A percentile compares a stretch with the other conserved stretches of the same genome.
Conservation (phyloP, 2,329 filamentous ascomycete genomes). For the Aspergillus intermedius region DNA sequence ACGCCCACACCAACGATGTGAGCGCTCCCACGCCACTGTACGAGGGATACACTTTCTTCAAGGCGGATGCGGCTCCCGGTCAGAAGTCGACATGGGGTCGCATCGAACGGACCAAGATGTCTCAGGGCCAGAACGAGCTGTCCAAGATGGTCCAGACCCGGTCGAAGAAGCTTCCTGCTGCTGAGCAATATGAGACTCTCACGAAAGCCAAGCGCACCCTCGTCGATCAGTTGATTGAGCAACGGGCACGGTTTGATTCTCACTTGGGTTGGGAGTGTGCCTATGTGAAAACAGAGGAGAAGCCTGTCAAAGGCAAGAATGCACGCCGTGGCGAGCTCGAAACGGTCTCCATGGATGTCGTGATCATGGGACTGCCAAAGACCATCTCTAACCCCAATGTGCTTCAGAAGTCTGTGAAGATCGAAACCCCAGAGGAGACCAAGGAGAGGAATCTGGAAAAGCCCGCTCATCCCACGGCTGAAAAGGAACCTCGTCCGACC, state of each 20-base stretch:
- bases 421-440: constrained; percentile 7
- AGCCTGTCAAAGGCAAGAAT: constrained; percentile 21
- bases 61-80: constrained; percentile 23
- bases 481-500: constrained; percentile 5
- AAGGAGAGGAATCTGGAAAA: constrained; percentile 4
- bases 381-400: constrained; percentile 10
- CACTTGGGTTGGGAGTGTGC: constrained; percentile 32
- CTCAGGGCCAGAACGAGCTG: constrained; percentile 26
- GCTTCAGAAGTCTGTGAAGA: constrained; percentile 10
- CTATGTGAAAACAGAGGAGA: constrained; percentile 28
- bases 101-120: constrained; percentile 23
- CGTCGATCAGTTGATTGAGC: constrained; percentile 30
- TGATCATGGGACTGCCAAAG: constrained; percentile 25
- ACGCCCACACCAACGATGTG: not conserved
- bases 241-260: constrained; percentile 22
- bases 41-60: constrained; percentile 32
- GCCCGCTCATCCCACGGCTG: not conserved
- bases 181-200: constrained; percentile 25
- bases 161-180: constrained; percentile 19
- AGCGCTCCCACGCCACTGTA: constrained; percentile 10
- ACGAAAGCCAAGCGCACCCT: constrained; percentile 23
- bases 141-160: constrained; percentile 23
- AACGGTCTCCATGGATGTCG: constrained; percentile 28
- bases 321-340: constrained; percentile 23
- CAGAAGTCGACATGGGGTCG: constrained; percentile 26